phyloP scores from a whole-genome alignment of 176 grass and related monocot species.

The Raddia distichophylla region DNA sequence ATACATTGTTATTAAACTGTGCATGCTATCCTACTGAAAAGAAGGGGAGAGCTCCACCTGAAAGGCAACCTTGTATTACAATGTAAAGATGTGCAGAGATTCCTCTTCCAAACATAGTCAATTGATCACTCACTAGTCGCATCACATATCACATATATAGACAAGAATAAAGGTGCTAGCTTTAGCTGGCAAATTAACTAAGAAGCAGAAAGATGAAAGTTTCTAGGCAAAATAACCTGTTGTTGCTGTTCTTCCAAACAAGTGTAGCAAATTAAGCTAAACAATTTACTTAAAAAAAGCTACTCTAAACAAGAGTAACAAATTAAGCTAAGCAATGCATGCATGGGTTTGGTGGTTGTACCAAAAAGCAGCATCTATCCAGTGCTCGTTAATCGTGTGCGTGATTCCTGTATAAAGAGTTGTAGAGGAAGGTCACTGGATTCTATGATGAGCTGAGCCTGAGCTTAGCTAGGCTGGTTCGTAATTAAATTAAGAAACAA shows the following conservation, averaged over 20 bases:
- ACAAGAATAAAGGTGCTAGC: slow-evolving; percentile 26
- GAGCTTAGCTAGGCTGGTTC: too few relatives aligned
- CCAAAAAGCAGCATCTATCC: slow-evolving; percentile 34
- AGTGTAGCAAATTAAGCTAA: slow-evolving; percentile 12
- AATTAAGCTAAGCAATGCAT: not conserved
- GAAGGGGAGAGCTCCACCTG: slow-evolving; percentile 30
- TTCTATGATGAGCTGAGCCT: slow-evolving; percentile 10
- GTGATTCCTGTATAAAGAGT: slow-evolving; percentile 36
- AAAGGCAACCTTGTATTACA: slow-evolving; percentile 31
- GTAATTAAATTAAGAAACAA: not conserved
- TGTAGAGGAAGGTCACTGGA: slow-evolving; percentile 41
- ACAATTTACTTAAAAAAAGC: too few relatives aligned
- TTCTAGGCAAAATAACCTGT: slow-evolving; percentile 24
- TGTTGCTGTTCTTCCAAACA: not conserved
- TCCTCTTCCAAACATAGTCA: slow-evolving; percentile 23
- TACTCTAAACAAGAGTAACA: too few relatives aligned
- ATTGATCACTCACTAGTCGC: slow-evolving; percentile 16
- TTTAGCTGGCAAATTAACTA: slow-evolving; percentile 27
- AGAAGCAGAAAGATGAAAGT: slow-evolving; percentile 23
- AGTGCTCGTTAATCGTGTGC: not conserved
- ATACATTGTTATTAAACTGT: too few relatives aligned
- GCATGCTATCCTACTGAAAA: slow-evolving; percentile 18
- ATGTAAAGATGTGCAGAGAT: not conserved
- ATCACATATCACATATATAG: not conserved
- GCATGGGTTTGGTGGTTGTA: slow-evolving; percentile 1